Base-by-base conservation (phyloP, 78 protist genomes). In the Guillardia theta region DNA sequence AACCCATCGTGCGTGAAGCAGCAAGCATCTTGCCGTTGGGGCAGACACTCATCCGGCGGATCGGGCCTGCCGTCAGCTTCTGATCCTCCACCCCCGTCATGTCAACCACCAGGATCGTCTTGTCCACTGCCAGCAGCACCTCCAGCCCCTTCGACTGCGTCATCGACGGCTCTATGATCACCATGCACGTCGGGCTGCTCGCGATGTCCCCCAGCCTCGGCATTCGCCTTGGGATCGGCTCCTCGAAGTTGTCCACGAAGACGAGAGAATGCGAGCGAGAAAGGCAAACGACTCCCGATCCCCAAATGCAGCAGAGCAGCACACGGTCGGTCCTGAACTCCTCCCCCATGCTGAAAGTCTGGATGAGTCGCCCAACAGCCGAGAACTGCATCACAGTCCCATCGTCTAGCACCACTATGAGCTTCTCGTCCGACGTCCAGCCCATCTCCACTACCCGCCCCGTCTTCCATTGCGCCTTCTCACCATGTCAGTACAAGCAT, bases 21-120 rank as follows among this genome's bases (percentile, higher is more conserved):
- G 96, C 95, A 24, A 95, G 50, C n/a, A 87, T 19, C 22, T 54
- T 53, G 62, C 95, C 95, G 10, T 39, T 77, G 18, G 96, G 96
- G n/a, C 93, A 88, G 22, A 62, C 77, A 36, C 64, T 0, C 92
- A 95, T 47, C 39, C 0, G 0, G 41, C 12, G 0, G 44, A 37
- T 36, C n/a, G 96, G 96, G n/a, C 96, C 96, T 0, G 94, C 22
- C 0, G 50, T 27, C 33, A 92, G 94, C 58, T 33, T n/a, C 58
- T 64, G 94, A 87, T 92, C 93, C 80, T 50, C 30, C 30, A 41
- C 93, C 39, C 70, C 78, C 33, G 48, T 37, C 93, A 50, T 62
- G 93, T 90, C 93, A 15, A 90, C 78, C 21, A 37, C 43, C 30
- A 48, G 78, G 48, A 90, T 54, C 27, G 93, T 90, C 46, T 46